phyloP scores from a whole-genome alignment of 768 basidiomycete species.

The Kondoa malvinella region DNA sequence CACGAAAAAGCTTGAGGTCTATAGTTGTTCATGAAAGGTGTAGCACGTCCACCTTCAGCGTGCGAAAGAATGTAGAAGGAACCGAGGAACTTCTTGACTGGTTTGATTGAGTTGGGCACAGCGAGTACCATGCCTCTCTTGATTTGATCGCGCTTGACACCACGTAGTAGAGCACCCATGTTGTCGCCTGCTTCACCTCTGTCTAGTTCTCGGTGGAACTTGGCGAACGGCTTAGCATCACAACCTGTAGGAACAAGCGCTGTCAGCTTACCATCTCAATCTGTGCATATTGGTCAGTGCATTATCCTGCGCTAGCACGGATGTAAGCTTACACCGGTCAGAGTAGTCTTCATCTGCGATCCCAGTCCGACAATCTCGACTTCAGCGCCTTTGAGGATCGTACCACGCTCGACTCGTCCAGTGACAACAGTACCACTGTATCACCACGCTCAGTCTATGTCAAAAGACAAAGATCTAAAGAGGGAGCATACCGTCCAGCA shows the following conservation, averaged over 20 bases:
- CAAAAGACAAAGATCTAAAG: no score
- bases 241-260: not conserved
- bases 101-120: constrained; percentile 74
- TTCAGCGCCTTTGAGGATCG: constrained; percentile 76
- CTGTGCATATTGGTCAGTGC: not conserved
- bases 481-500: no score
- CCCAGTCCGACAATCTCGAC: constrained; percentile 85
- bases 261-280: not conserved
- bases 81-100: constrained; percentile 86
- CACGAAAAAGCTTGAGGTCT: constrained; percentile 90
- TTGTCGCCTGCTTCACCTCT: constrained; percentile 97
- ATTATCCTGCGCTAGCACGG: constrained; percentile 58
- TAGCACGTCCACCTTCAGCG: constrained; percentile 50
- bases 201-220: constrained; percentile 99
- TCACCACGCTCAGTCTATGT: no score
- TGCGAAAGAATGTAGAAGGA: constrained; percentile 79
- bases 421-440: constrained; percentile 97
- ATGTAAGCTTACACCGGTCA: no score
- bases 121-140: constrained; percentile 81
- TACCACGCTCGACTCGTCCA: constrained; percentile 85
- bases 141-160: constrained; percentile 91
- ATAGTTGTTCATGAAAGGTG: constrained; percentile 69
- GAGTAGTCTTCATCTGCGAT: constrained; percentile 62
- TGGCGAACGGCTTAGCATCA: no score
- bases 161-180: constrained; percentile 93